Percentiles rank a stretch among this genome's conserved stretches.
Evolutionary conservation across 306 rosid species (phyloP).

Genomic region (Lablab purpureus): DNA sequence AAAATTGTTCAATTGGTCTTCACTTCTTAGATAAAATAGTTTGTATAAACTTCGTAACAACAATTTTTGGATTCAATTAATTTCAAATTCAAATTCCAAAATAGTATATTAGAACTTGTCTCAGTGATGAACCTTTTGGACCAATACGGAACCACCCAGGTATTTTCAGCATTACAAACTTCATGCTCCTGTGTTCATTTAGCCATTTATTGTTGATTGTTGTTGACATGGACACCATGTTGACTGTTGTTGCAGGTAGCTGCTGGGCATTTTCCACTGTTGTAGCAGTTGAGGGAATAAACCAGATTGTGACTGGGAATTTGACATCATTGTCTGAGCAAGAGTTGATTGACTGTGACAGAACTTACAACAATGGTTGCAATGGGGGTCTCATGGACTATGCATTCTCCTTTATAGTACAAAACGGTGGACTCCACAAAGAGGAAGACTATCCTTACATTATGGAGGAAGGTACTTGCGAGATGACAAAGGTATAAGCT

Average conservation of each 20-base stretch:
- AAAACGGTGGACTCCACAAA: constrained; percentile 68
- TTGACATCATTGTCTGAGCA: constrained; percentile 70
- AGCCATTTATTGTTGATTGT: neutral
- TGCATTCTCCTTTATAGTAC: constrained; percentile 62
- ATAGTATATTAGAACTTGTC: too few relatives aligned
- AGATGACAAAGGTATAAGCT: constrained; percentile 66
- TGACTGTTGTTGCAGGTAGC: constrained; percentile 61
- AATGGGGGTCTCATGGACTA: constrained; percentile 83
- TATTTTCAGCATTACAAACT: neutral
- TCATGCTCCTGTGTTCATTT: neutral
- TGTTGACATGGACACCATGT: neutral
- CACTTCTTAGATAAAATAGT: too few relatives aligned
- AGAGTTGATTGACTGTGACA: constrained; percentile 75
- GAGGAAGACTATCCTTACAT: constrained; percentile 80
- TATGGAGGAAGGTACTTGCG: constrained; percentile 91
- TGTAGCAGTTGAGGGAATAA: constrained; percentile 78
- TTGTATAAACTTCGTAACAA: too few relatives aligned
- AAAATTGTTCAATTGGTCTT: neutral
- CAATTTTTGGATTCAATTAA: too few relatives aligned
- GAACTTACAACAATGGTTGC: constrained; percentile 70
- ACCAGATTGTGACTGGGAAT: constrained; percentile 69
- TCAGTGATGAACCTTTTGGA: too few relatives aligned
- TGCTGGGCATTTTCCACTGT: constrained; percentile 85
- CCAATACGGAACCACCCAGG: too few relatives aligned
- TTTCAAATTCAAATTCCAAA: too few relatives aligned